These are phyloP conservation scores for Murraya koenigii DNA, from an alignment of 345 rosid species.

Conservation along the genomic window DNA sequence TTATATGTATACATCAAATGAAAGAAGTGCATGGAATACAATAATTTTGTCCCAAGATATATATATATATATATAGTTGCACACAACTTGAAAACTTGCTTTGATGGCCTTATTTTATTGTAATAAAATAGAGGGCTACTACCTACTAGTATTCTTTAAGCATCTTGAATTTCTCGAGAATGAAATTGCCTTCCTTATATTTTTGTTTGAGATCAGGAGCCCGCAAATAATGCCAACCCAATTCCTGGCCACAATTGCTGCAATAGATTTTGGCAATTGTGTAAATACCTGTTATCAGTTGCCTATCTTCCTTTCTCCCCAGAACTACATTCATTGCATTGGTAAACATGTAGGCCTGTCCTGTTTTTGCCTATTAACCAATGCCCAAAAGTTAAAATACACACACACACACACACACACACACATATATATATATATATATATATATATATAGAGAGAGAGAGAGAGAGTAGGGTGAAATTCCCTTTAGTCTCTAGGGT, in stretches of 20 bases:
- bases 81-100: not conserved
- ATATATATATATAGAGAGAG: too few species aligned
- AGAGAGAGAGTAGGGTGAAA: too few species aligned
- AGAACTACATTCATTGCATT: slow-evolving; percentile 39
- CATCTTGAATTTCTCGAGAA: slow-evolving; percentile 36
- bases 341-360: slow-evolving; percentile 38
- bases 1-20: too few species aligned
- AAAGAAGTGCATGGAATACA: too few species aligned
- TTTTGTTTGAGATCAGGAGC: slow-evolving; percentile 27
- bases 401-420: not conserved
- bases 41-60: too few species aligned
- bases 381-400: not conserved
- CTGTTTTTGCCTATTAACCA: slow-evolving; percentile 30
- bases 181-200: slow-evolving; percentile 42
- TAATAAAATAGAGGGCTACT: too few species aligned
- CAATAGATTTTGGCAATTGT: slow-evolving; percentile 32
- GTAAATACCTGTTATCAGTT: slow-evolving; percentile 28
- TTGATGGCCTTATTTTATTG: not conserved
- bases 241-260: slow-evolving; percentile 30
- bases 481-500: too few species aligned
- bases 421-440: too few species aligned
- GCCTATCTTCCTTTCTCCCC: slow-evolving; percentile 36
- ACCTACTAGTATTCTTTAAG: slow-evolving; percentile 16
- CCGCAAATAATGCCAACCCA: slow-evolving; percentile 42
- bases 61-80: too few species aligned